Evolutionary conservation across 768 basidiomycete genomes (phyloP).

Genomic region (Mycena vitilis): DNA sequence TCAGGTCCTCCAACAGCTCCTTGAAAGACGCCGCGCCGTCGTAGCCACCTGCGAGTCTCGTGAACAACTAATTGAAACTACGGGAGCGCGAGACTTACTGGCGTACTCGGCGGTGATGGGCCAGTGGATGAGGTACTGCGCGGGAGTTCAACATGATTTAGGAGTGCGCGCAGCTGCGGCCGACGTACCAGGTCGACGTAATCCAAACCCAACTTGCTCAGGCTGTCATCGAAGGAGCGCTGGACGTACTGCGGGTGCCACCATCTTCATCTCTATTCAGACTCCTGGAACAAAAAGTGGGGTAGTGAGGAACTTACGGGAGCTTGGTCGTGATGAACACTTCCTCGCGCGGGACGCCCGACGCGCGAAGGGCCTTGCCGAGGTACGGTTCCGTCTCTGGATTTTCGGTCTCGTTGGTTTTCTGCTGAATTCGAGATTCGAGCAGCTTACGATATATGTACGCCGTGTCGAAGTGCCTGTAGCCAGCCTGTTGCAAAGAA

Average conservation of each 20-base stretch:
- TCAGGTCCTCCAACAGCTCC: slow-evolving; percentile 42
- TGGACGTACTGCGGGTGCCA: slow-evolving; percentile 52
- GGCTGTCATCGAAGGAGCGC: slow-evolving; percentile 55
- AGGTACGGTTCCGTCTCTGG: slow-evolving; percentile 56
- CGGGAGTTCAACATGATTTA: neutral
- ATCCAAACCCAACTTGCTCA: slow-evolving; percentile 52
- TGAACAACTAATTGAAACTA: too few species aligned
- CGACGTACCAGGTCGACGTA: slow-evolving; percentile 60
- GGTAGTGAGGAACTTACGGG: slow-evolving; percentile 42
- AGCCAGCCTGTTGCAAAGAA: slow-evolving; percentile 47
- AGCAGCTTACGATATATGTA: slow-evolving; percentile 43
- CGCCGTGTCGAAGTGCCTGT: slow-evolving; percentile 58
- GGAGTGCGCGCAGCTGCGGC: neutral
- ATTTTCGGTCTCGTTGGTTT: too few species aligned
- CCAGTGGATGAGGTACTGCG: slow-evolving; percentile 64
- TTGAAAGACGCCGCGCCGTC: slow-evolving; percentile 44
- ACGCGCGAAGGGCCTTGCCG: slow-evolving; percentile 59
- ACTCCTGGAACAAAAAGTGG: neutral
- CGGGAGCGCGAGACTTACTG: too few species aligned
- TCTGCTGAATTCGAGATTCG: neutral
- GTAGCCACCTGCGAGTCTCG: slow-evolving; percentile 26
- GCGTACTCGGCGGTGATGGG: slow-evolving; percentile 53
- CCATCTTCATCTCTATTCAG: slow-evolving; percentile 41
- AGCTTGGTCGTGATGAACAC: slow-evolving; percentile 66
- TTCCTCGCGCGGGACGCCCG: slow-evolving; percentile 60